phyloP scores from a whole-genome alignment of 78 protist species.

The Chrysochromulina tobinii region DNA sequence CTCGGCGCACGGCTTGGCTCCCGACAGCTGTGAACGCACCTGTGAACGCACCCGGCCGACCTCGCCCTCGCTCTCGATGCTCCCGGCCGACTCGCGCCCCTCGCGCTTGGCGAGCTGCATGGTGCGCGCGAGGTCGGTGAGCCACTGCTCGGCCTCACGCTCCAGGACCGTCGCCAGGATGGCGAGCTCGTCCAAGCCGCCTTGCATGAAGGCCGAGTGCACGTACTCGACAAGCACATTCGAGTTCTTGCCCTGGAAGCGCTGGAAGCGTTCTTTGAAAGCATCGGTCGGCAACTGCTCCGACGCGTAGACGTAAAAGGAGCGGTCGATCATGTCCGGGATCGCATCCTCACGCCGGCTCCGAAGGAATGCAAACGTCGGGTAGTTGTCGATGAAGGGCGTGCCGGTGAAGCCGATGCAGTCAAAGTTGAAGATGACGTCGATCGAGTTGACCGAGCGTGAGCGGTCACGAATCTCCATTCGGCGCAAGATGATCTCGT shows the following conservation, averaged over 20 bases:
- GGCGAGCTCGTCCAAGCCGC: neutral
- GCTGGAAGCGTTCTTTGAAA: slow-evolving; percentile 13
- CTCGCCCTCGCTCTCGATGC: too few relatives aligned
- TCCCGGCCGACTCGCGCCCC: too few relatives aligned
- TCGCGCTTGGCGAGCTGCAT: neutral
- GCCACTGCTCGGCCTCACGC: neutral
- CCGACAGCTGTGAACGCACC: neutral
- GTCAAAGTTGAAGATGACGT: slow-evolving; percentile 20
- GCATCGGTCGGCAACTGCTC: neutral
- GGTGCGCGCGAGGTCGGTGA: neutral
- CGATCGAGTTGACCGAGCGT: slow-evolving; percentile 30
- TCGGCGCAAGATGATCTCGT: slow-evolving; percentile 10
- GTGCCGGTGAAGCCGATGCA: slow-evolving; percentile 39
- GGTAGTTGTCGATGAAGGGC: slow-evolving; percentile 32
- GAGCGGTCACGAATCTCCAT: slow-evolving; percentile 24
- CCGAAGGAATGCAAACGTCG: slow-evolving; percentile 10
- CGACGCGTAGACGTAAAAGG: slow-evolving; percentile 10
- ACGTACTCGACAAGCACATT: slow-evolving; percentile 9
- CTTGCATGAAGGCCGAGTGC: neutral
- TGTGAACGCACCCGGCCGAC: neutral
- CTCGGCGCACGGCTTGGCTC: neutral
- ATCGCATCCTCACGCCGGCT: slow-evolving; percentile 1
- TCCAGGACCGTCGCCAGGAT: neutral
- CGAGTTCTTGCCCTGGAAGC: slow-evolving; percentile 12
- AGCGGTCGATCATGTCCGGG: slow-evolving; percentile 22